Conservation (phyloP, 495 filamentous ascomycete species). For the Penicillium canescens region DNA sequence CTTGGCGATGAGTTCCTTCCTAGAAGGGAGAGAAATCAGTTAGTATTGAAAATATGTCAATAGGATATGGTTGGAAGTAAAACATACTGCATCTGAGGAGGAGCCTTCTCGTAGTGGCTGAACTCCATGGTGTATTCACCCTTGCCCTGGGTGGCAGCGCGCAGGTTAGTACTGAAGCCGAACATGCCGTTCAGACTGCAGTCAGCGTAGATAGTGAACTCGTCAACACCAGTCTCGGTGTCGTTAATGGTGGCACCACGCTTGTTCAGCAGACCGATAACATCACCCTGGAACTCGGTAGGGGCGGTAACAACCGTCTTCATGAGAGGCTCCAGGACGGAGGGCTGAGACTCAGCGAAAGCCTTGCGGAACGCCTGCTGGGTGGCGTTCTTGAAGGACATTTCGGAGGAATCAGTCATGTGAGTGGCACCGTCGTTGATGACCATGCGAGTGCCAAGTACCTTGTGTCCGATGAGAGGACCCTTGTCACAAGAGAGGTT, state of each 20-base stretch:
- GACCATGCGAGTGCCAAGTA: slow-evolving; percentile 86
- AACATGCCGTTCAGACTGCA: slow-evolving; percentile 97
- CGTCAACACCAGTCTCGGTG: slow-evolving; percentile 90
- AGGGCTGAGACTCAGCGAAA: slow-evolving; percentile 74
- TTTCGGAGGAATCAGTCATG: slow-evolving; percentile 97
- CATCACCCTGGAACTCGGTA: slow-evolving; percentile 96
- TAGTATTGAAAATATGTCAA: slow-evolving; percentile 11
- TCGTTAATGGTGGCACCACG: slow-evolving; percentile 93
- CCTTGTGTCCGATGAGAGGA: slow-evolving; percentile 88
- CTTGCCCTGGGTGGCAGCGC: slow-evolving; percentile 96
- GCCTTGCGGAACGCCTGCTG: slow-evolving; percentile 97
- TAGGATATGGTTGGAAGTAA: not conserved
- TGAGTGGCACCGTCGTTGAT: slow-evolving; percentile 97
- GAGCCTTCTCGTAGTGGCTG: slow-evolving; percentile 86
- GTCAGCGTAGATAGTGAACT: slow-evolving; percentile 93
- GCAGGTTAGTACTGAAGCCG: slow-evolving; percentile 85
- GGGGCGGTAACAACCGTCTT: slow-evolving; percentile 95
- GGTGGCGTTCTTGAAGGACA: slow-evolving; percentile 95
- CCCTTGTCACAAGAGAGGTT: slow-evolving; percentile 81
- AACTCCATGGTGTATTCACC: slow-evolving; percentile 99
- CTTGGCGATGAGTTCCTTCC: slow-evolving; percentile 86
- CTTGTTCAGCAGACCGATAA: slow-evolving; percentile 95
- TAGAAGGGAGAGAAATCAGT: slow-evolving; percentile 26
- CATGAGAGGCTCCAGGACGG: slow-evolving; percentile 95
- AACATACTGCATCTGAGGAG: slow-evolving; percentile 85